Base-by-base conservation (phyloP, 2,329 filamentous ascomycete species). In the Aureobasidium sp. region DNA sequence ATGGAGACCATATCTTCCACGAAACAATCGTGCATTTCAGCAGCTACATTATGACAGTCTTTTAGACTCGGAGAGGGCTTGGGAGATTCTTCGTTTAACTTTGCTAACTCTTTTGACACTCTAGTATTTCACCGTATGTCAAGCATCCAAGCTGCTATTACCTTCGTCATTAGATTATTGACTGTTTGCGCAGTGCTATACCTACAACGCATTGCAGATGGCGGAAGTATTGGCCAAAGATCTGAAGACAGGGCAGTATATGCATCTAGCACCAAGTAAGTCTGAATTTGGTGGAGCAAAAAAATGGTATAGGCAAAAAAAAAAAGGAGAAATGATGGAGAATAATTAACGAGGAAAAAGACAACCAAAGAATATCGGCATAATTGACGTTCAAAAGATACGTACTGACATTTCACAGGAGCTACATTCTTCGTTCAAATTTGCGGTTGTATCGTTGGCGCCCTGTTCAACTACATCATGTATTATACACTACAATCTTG, bases 381-480 rank as follows among this genome's bases (percentile, higher is more conserved):
- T 29, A 7, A 5, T 13, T 32, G 44, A 32, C 25, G 1, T n/a
- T 34, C 32, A 34, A 34, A 8, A 34, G 2, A 9, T 10, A 34
- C 15, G n/a, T 44, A 27, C 42, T 44, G 21, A 44, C 16, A 1
- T 1, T 16, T 0, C 5, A 5, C 21, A 57, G 39, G 36, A 10
- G 32, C 62, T 53, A 81, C 79, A 45, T 80, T 80, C 62, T 61
- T 70, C 21, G 72, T 75, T 3, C 80, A 79, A 60, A 71, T 79
- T 10, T 62, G 73, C 2, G 78, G 77, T 2, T 76, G 72, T 30
- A 30, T 77, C 3, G 66, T 79, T 32, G 77, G 77, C 0, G 75
- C 76, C 1, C 64, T 77, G 5, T 69, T 80, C 50, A 79, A 80
- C 65, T 81, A 76, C 61, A 69, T 76, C 29, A 76, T 80, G 69